Evolutionary conservation across 371 early-diverging fungal genomes (phyloP).

Genomic region (Polyrhizophydium stewartii): DNA sequence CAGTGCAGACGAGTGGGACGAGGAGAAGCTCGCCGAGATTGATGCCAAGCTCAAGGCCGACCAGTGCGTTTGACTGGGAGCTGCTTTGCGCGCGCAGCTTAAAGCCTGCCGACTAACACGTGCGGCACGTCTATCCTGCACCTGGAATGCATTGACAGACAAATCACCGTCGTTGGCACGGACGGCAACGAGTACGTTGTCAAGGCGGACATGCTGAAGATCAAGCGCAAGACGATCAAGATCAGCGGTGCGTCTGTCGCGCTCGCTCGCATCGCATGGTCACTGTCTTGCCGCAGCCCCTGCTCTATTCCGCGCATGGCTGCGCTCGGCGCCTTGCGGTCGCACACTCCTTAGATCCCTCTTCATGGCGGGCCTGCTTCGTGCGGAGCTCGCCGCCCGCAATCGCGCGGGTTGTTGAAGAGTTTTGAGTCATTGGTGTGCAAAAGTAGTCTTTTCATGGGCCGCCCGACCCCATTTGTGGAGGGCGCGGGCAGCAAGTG

Average conservation of each 20-base stretch:
- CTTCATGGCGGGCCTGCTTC: slow-evolving; percentile 21
- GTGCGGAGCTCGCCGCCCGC: background rate
- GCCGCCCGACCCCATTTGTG: no score
- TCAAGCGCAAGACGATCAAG: slow-evolving; percentile 69
- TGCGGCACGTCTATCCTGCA: no score
- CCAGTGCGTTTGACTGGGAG: background rate
- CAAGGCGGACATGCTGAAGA: slow-evolving; percentile 64
- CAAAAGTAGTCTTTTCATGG: slow-evolving; percentile 19
- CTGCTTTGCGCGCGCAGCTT: no score
- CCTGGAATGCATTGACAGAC: no score
- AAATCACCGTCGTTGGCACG: slow-evolving; percentile 36
- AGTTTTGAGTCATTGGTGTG: slow-evolving; percentile 47
- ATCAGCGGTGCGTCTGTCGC: slow-evolving; percentile 63
- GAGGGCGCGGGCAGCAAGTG: no score
- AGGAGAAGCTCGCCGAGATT: slow-evolving; percentile 46
- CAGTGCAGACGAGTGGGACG: slow-evolving; percentile 31
- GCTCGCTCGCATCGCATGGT: no score
- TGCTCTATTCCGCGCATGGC: background rate
- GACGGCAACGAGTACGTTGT: slow-evolving; percentile 73
- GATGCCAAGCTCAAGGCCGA: slow-evolving; percentile 27
- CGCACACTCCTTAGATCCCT: slow-evolving; percentile 49
- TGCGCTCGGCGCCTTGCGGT: background rate
- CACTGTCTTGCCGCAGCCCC: background rate
- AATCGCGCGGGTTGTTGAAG: slow-evolving; percentile 21
- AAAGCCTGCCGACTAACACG: no score